Evolutionary conservation across 2,329 filamentous ascomycete species (phyloP), one percentile per base, ranked within the genome.

Genomic region (Macrophomina tecta): DNA sequence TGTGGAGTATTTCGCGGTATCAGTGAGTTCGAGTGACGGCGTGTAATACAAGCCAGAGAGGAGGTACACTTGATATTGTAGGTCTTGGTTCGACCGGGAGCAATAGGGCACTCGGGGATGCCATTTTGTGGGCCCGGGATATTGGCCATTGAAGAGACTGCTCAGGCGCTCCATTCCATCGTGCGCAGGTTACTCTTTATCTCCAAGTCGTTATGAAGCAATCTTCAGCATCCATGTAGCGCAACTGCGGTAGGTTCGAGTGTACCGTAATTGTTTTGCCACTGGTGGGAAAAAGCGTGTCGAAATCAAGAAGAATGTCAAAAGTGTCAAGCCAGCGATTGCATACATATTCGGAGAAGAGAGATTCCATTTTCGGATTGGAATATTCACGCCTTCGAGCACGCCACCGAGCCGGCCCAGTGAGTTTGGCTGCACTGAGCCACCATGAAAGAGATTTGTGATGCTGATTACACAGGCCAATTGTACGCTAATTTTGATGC

Each of bases 21-120:
- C 52, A 14, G 52, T 45, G 5, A 65, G 40, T 12, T n/a, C 45
- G 16, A 56, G 46, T 6, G 36, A 46, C 4, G 64, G 64, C 30
- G 64, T 65, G 34, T 89, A 85, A 73, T 89, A 89, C 88, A 88
- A 91, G 72, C 92, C 90, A 16, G 82, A 84, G 5, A 90, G 73
- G 32, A 88, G 81, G 1, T 90, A 70, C 11, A 82, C 77, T 3
- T 80, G 78, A 85, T 90, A 2, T 75, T 83, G 76, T 91, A 91
- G 1, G 84, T 87, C 52, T 82, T 81, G 1, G 79, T 80, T 5
- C 83, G 75, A 0, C 86, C 86, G 0, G 89, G 89, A 5, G 88
- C 80, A 67, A 91, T 87, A 1, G 90, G 89, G 69, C 90, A 93
- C 75, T 92, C 89, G 11, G 84, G 86, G 30, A 86, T 73, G 34